Conservation (phyloP, 108 stramenopile species). For the Skeletonema grethae region DNA sequence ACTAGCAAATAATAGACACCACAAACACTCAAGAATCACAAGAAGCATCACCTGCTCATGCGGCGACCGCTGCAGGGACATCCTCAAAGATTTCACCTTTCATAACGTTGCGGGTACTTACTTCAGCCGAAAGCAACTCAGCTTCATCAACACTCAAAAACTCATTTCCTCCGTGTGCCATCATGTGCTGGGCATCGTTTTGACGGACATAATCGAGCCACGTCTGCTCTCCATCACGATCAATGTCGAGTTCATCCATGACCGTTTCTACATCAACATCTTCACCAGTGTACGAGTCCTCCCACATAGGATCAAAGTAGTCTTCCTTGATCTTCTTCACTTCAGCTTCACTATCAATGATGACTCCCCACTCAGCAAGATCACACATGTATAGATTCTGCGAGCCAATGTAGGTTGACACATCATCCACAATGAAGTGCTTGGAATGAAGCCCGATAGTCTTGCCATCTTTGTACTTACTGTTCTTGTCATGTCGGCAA, state of each 20-base stretch:
- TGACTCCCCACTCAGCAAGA: constrained; percentile 54
- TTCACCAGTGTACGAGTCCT: constrained; percentile 55
- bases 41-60: too few relatives aligned
- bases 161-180: constrained; percentile 12
- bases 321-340: constrained; percentile 42
- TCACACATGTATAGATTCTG: constrained; percentile 61
- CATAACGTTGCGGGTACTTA: neutral
- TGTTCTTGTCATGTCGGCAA: constrained; percentile 29
- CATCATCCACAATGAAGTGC: constrained; percentile 55
- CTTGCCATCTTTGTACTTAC: constrained; percentile 40
- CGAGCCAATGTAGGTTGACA: constrained; percentile 49
- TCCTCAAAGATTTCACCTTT: neutral
- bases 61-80: neutral
- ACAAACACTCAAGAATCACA: too few relatives aligned
- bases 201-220: neutral
- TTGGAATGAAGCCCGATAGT: constrained; percentile 60
- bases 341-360: constrained; percentile 43
- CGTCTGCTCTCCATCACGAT: constrained; percentile 42
- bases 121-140: neutral
- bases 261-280: constrained; percentile 64
- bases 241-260: constrained; percentile 68
- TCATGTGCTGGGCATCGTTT: constrained; percentile 11
- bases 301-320: constrained; percentile 56
- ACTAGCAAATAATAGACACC: too few relatives aligned
- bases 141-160: neutral